These are phyloP conservation scores for Ophiocordyceps polyrhachis-furcata DNA, from an alignment of 2,329 filamentous ascomycete genomes.

Conservation along the genomic window DNA sequence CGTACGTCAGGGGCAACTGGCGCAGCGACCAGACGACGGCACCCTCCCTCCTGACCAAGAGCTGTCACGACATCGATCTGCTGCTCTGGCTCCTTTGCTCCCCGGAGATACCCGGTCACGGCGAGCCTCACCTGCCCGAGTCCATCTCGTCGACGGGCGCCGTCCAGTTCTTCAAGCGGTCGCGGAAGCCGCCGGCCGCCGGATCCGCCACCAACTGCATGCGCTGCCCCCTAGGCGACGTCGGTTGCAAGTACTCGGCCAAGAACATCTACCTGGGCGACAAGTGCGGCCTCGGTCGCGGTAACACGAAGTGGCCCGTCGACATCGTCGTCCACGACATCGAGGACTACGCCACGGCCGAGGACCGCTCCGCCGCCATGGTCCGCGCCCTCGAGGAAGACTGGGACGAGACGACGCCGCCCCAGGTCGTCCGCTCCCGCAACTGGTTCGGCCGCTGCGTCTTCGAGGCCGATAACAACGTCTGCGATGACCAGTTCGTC, in stretches of 20 bases:
- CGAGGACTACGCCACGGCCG: constrained; percentile 44
- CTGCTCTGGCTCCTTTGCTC: constrained; percentile 80
- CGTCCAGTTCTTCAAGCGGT: constrained; percentile 58
- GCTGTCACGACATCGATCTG: constrained; percentile 90
- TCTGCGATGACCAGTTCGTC: constrained; percentile 83
- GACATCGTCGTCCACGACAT: constrained; percentile 85
- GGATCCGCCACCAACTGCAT: constrained; percentile 73
- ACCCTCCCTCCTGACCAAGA: constrained; percentile 79
- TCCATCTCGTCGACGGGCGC: constrained; percentile 59
- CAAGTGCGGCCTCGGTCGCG: constrained; percentile 37
- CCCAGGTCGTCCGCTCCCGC: constrained; percentile 25
- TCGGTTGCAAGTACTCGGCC: constrained; percentile 68
- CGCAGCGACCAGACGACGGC: constrained; percentile 58
- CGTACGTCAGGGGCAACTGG: constrained; percentile 90
- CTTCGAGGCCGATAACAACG: constrained; percentile 81
- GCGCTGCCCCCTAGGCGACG: constrained; percentile 46
- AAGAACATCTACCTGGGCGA: constrained; percentile 65
- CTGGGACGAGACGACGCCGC: constrained; percentile 30
- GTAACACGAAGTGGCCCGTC: constrained; percentile 63
- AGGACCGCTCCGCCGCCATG: constrained; percentile 20
- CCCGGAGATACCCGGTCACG: constrained; percentile 28
- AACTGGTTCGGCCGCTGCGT: constrained; percentile 93
- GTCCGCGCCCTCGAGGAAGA: constrained; percentile 29
- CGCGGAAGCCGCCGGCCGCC: constrained; percentile 57
- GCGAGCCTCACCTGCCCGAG: constrained; percentile 50